These are phyloP conservation scores for Omphalotus guepiniiformis DNA, from an alignment of 768 basidiomycete species.

Conservation along the genomic window DNA sequence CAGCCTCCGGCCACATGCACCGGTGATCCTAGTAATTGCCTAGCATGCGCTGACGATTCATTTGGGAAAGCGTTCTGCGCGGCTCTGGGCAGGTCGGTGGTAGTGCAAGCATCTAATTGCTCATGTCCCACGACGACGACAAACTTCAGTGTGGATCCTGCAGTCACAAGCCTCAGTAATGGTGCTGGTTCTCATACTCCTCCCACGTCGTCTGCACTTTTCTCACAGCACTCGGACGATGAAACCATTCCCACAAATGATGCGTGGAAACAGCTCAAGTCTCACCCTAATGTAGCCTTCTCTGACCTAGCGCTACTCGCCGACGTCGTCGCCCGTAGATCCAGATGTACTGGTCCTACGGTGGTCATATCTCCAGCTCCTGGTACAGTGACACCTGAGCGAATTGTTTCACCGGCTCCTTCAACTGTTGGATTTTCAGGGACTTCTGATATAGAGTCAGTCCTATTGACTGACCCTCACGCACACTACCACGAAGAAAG, in stretches of 20 bases:
- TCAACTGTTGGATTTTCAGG: conserved; percentile 12
- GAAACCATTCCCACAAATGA: conserved; percentile 75
- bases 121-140: conserved; percentile 47
- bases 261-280: conserved; percentile 82
- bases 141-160: conserved; percentile 5
- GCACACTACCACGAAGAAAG: conserved; percentile 46
- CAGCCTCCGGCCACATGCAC: conserved; percentile 51
- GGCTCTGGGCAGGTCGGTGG: conserved; percentile 62
- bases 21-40: conserved; percentile 83
- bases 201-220: too few species aligned
- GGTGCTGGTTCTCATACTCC: conserved; percentile 15
- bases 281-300: conserved; percentile 85
- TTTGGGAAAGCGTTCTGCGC: conserved; percentile 85
- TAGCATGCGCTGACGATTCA: conserved; percentile 79
- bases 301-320: conserved; percentile 81
- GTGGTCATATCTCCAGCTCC: conserved; percentile 53
- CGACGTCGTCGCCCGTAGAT: conserved; percentile 82
- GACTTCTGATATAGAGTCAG: conserved; percentile 27
- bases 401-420: conserved; percentile 30
- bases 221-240: conserved; percentile 14
- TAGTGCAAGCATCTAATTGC: conserved; percentile 46
- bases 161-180: conserved; percentile 2
- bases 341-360: conserved; percentile 70
- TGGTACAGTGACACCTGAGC: conserved; percentile 46
- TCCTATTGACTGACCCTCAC: conserved; percentile 51